Evolutionary conservation across 805 yeast species (phyloP).

Genomic region (Monosporozyma siamensis): DNA sequence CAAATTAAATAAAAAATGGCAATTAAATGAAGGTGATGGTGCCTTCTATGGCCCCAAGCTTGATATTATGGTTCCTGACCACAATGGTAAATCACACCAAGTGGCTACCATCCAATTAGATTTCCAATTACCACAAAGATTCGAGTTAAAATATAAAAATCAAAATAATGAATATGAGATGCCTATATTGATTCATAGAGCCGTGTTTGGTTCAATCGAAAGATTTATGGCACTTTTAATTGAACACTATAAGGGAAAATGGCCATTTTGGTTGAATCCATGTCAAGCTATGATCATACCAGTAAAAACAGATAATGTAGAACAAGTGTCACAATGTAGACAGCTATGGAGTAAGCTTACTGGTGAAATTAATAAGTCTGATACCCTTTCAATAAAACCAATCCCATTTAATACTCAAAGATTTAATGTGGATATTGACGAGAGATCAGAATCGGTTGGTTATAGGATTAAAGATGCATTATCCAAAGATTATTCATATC

Average conservation of each 20-base stretch:
- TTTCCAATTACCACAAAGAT: conserved; percentile 85
- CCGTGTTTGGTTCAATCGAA: conserved; percentile 90
- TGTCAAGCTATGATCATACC: conserved; percentile 84
- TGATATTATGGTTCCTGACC: conserved; percentile 75
- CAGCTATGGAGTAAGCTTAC: conserved; percentile 37
- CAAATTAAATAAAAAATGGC: conserved; percentile 49
- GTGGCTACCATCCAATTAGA: conserved; percentile 94
- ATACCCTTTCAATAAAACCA: conserved; percentile 30
- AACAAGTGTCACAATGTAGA: conserved; percentile 40
- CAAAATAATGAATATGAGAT: conserved; percentile 43
- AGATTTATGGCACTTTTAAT: conserved; percentile 83
- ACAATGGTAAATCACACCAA: conserved; percentile 74
- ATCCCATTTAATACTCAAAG: conserved; percentile 49
- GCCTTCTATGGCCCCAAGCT: conserved; percentile 95
- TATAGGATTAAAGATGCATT: conserved; percentile 73
- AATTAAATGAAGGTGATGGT: conserved; percentile 84
- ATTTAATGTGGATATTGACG: conserved; percentile 70
- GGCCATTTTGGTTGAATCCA: conserved; percentile 98
- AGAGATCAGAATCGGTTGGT: conserved; percentile 69
- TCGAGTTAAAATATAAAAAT: conserved; percentile 58
- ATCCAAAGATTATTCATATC: conserved; percentile 62
- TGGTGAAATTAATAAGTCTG: conserved; percentile 33
- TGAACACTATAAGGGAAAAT: conserved; percentile 83
- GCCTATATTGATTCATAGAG: conserved; percentile 95
- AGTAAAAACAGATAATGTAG: conserved; percentile 49